Base-by-base conservation (phyloP, 140 eudicot genomes). In the Cichorium intybus region DNA sequence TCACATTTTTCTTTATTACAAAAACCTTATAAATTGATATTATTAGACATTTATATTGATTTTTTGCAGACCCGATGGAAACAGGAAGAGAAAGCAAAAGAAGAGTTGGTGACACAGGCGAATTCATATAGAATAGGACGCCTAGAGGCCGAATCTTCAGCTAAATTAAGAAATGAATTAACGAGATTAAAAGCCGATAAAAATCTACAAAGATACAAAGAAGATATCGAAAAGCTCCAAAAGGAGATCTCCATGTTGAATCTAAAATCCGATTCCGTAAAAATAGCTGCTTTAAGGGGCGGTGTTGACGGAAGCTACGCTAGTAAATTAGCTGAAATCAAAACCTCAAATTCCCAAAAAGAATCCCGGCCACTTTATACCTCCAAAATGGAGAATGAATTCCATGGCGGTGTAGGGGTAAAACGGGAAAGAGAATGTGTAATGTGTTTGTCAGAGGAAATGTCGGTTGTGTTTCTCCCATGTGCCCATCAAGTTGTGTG, bases 401-500 rank as follows among this genome's bases (percentile, higher is more conserved):
- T 62, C 18, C 57, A 71, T 50, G 77, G 64, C 8, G 48, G 33
- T 6, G 86, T 83, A 66, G 84, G 93, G 17, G 99, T 93, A 50
- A 93, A 93, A 67, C 80, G 99, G 24, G 99, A 93, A 47, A 59
- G 99, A 18, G 99, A 93, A 73, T 93, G 99, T 53, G 99, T 89
- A 37, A 94, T 94, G 99, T 94, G 99, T 71, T 75, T 94, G 31
- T 81, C 99, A 0, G 97, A 93, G 71, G 99, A 93, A 81, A 93
- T 86, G 95, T 89, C 90, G 0, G 95, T 94, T 11, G 95, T 94
- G 66, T 94, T 94, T 73, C 90, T 94, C 26, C 99, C 99, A 1
- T 94, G 99, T 56, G 97, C 99, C 17, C 99, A 94, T 86, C 97
- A 89, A 74, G 95, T 89, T 57, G 99, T 94, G 39, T 94, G 99